phyloP scores from a whole-genome alignment of 2,329 filamentous ascomycete genomes.

The Aspergillus ruber region DNA sequence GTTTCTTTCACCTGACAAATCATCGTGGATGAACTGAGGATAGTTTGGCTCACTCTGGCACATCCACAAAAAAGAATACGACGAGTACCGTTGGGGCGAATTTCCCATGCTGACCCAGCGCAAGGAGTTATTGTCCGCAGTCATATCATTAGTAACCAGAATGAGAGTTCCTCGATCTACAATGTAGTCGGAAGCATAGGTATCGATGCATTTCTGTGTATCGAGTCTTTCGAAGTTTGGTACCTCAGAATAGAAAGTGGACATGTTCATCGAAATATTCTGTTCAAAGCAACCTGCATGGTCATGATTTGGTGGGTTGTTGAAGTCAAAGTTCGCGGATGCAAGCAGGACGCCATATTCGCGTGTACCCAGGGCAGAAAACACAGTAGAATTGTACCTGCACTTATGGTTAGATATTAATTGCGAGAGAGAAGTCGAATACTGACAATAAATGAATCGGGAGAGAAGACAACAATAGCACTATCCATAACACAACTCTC shows the following conservation, averaged over 20 bases:
- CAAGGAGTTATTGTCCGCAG: not conserved
- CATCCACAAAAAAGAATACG: not conserved
- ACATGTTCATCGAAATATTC: not conserved
- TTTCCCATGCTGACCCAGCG: not conserved
- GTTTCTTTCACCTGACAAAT: too few species aligned
- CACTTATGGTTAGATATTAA: not conserved
- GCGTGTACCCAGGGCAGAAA: not conserved
- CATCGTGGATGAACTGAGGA: too few species aligned
- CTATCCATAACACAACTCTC: not conserved
- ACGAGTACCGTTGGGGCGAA: not conserved
- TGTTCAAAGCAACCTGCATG: not conserved
- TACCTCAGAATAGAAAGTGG: too few species aligned
- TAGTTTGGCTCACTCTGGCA: not conserved
- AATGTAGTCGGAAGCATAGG: not conserved
- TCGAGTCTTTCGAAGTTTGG: not conserved
- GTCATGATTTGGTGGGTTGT: not conserved
- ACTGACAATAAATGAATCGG: constrained; percentile 16
- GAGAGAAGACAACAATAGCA: constrained; percentile 6
- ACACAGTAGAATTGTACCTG: constrained; percentile 5
- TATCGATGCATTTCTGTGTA: not conserved
- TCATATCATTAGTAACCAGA: not conserved
- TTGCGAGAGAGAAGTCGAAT: not conserved
- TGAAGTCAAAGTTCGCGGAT: not conserved
- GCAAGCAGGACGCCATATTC: constrained; percentile 1
- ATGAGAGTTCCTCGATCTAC: not conserved